Evolutionary conservation across 805 yeast genomes (phyloP), one percentile per base, ranked within the genome.

Genomic region (Zygosaccharomyces lentus): DNA sequence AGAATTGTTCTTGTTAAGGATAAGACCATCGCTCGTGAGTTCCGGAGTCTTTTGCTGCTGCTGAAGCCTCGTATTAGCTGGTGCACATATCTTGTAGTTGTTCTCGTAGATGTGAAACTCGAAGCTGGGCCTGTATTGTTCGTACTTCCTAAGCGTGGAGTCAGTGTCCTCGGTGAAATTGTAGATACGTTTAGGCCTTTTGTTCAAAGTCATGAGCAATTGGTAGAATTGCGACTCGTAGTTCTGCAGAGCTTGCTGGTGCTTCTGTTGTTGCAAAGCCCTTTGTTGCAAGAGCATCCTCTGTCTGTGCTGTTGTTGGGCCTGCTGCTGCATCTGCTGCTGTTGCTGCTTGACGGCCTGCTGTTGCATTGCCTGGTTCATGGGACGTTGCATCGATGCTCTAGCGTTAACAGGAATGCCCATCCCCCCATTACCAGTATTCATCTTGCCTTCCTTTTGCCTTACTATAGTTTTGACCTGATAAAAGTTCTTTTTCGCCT

Each of bases 61-160:
- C 41, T 61, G 65, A 31, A 62, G 42, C 39, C 68, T 53, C 17
- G 66, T 57, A 43, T 64, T 64, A 9, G 67, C 66, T 42, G 85
- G 91, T 53, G 86, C 87, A 51, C 95, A 95, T 69, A 91, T 90
- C 50, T 95, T 77, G 64, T 82, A 91, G 66, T 90, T 96, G 46
- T 87, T 88, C 56, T 88, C 93, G 66, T 87, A 90, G 19, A 91
- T 88, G 59, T 91, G 97, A 57, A 91, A 82, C 53, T 82, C 95
- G 48, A 91, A 67, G 32, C 95, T 85, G 6, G 96, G 84, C 8
- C 91, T 85, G 50, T 77, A 77, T 46, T 79, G 78, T 53, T 83
- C 81, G 62, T 82, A 90, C 63, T 89, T 90, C 49, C 79, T 78
- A 55, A 93, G 65, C 7, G 93, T 74, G 41, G 82, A 87, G 47